Evolutionary conservation across 805 yeast genomes (phyloP).

Genomic region (Yarrowia bubula): DNA sequence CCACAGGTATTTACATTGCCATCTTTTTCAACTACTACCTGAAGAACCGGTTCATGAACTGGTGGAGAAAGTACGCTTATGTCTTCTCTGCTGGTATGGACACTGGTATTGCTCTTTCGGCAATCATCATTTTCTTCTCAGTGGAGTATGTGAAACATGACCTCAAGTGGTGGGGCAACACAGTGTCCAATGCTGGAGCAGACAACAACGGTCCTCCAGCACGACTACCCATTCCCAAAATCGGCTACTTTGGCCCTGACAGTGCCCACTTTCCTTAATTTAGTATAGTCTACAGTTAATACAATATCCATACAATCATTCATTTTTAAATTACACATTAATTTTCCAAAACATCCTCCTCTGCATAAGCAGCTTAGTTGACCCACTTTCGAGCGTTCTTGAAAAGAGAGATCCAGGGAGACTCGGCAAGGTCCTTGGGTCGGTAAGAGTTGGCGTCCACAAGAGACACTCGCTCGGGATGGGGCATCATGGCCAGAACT

Average conservation of each 20-base stretch:
- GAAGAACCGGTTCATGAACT: constrained; percentile 44
- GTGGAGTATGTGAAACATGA: constrained; percentile 40
- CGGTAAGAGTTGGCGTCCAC: constrained; percentile 74
- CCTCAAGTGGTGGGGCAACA: constrained; percentile 55
- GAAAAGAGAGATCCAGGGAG: constrained; percentile 95
- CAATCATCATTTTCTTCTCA: constrained; percentile 46
- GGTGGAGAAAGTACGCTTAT: constrained; percentile 58
- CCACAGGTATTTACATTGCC: constrained; percentile 45
- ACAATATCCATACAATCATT: constrained; percentile 2
- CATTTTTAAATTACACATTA: constrained; percentile 12
- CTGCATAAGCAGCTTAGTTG: constrained; percentile 30
- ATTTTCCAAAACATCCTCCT: neutral
- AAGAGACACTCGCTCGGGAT: constrained; percentile 92
- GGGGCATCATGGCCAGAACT: constrained; percentile 98
- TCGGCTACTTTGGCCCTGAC: constrained; percentile 38
- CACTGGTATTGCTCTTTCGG: constrained; percentile 52
- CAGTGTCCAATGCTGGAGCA: constrained; percentile 24
- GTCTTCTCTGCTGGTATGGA: constrained; percentile 49
- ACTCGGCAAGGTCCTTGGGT: constrained; percentile 70
- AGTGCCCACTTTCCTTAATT: constrained; percentile 31
- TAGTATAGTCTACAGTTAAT: neutral
- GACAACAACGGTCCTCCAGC: neutral
- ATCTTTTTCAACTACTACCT: constrained; percentile 48
- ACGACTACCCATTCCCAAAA: constrained; percentile 27
- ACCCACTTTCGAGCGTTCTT: constrained; percentile 95